Base-by-base conservation (phyloP, 2,329 filamentous ascomycete genomes). In the Cadophora luteo-olivacea region DNA sequence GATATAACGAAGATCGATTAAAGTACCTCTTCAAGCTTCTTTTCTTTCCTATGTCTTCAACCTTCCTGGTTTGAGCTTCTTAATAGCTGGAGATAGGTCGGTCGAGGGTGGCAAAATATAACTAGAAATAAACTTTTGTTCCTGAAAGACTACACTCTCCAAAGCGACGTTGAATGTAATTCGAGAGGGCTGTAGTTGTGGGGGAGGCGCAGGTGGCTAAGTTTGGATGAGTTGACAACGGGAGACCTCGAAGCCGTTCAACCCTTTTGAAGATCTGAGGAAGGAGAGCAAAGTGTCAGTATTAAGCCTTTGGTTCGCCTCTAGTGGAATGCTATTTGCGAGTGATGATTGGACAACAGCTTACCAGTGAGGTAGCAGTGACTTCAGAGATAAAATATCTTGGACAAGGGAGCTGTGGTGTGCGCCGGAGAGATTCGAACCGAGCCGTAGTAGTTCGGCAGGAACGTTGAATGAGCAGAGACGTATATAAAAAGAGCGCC, bases 271-370 rank as follows among this genome's bases (percentile, higher is more conserved):
- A 36, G 49, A 41, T 36, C 32, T 68, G 36, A 48, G n/a, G 8
- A 38, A 62, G 64, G 41, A 22, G 38, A 45, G 45, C 41, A 24
- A 55, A 22, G 58, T 67, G 61, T 69, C 63, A 69, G 61, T 71
- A 66, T 32, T 51, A 62, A 62, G 38, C 41, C 36, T 69, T 52
- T 71, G 64, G 66, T 58, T 70, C 66, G 68, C 64, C 68, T 69
- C 66, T 64, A 8, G 24, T 38, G 29, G 52, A 24, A 61, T 24
- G n/a, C 48, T 12, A 25, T 33, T 12, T 52, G 52, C 19, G 38
- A 14, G 4, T 38, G 54, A 8, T 73, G 71, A 73, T 73, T 73
- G 71, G 71, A 25, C 57, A 65, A 51, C 62, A 22, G 65, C 68
- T 62, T 48, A 62, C 60, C n/a, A 51, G 33, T 45, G 7, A 51